Evolutionary conservation across 1,284 basidiomycete genomes (phyloP).

Genomic region (Malassezia equina): DNA sequence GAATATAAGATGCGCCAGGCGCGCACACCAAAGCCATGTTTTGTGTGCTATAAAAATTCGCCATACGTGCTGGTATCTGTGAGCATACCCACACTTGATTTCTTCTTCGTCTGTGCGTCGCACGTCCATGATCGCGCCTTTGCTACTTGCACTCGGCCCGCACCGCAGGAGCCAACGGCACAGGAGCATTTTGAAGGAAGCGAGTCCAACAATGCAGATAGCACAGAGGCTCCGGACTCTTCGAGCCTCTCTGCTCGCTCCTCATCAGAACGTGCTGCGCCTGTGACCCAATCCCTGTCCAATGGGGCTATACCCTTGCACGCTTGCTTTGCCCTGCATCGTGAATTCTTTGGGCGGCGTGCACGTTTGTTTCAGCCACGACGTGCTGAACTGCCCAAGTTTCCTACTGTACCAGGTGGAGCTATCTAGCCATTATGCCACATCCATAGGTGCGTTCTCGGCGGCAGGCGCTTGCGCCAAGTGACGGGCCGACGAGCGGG

Average conservation of each 20-base stretch:
- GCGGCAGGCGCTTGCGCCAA: background rate
- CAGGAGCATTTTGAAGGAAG: background rate
- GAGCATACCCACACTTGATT: constrained; percentile 27
- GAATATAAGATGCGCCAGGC: constrained; percentile 35
- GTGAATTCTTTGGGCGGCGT: constrained; percentile 31
- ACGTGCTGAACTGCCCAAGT: background rate
- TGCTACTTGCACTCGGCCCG: constrained; percentile 11
- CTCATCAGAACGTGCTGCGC: background rate
- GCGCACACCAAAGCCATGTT: constrained; percentile 26
- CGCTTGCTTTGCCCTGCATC: constrained; percentile 26
- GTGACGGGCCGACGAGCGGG: constrained; percentile 54
- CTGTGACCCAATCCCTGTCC: background rate
- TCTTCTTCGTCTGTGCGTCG: constrained; percentile 32
- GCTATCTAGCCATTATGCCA: constrained; percentile 3
- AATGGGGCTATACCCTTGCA: constrained; percentile 11
- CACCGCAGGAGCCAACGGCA: background rate
- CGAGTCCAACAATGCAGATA: background rate
- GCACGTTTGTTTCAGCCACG: constrained; percentile 10
- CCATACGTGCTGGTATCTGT: constrained; percentile 32
- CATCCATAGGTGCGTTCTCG: constrained; percentile 12
- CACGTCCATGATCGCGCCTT: constrained; percentile 34
- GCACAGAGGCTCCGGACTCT: too few relatives aligned
- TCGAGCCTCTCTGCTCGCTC: background rate
- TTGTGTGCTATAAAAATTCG: constrained; percentile 27
- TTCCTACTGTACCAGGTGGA: constrained; percentile 6